These are phyloP conservation scores for Pythium utonaiense DNA, from an alignment of 352 stramenopile species.

Conservation along the genomic window DNA sequence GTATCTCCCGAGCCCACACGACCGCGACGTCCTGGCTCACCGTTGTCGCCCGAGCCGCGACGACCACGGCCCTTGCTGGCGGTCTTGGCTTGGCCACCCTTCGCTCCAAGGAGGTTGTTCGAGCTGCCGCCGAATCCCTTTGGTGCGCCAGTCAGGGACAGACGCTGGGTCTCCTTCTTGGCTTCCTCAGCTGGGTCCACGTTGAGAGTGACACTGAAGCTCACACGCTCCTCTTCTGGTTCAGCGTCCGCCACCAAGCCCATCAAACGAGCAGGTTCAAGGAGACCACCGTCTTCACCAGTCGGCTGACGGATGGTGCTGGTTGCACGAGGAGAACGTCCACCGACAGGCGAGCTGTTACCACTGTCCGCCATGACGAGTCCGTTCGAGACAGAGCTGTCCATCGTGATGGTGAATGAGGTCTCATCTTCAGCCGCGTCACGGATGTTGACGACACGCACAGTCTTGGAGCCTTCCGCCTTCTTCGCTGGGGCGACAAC, in stretches of 20 bases:
- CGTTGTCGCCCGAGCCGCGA: slow-evolving; percentile 30
- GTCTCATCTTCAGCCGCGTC: slow-evolving; percentile 33
- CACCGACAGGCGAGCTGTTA: slow-evolving; percentile 19
- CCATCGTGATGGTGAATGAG: slow-evolving; percentile 42
- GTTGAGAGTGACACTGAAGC: slow-evolving; percentile 81
- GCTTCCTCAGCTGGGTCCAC: slow-evolving; percentile 62
- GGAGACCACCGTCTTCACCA: slow-evolving; percentile 66
- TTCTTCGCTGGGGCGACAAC: slow-evolving; percentile 45
- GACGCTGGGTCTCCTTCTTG: slow-evolving; percentile 56
- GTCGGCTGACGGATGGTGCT: slow-evolving; percentile 66
- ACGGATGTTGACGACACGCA: slow-evolving; percentile 77
- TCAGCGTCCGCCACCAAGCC: slow-evolving; percentile 61
- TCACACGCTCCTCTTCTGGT: slow-evolving; percentile 63
- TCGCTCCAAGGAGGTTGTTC: slow-evolving; percentile 20
- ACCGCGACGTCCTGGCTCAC: slow-evolving; percentile 18
- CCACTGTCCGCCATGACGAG: slow-evolving; percentile 15
- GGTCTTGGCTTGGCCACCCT: slow-evolving; percentile 30
- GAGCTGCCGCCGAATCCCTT: slow-evolving; percentile 19
- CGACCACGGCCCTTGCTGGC: slow-evolving; percentile 24
- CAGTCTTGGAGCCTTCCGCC: slow-evolving; percentile 51
- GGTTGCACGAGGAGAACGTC: slow-evolving; percentile 6
- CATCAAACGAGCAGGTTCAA: slow-evolving; percentile 77
- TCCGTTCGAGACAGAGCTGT: slow-evolving; percentile 22
- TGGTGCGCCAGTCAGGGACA: slow-evolving; percentile 37
- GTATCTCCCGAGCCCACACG: slow-evolving; percentile 20